Evolutionary conservation across 805 yeast species (phyloP).

Genomic region (Starmerella bombi): DNA sequence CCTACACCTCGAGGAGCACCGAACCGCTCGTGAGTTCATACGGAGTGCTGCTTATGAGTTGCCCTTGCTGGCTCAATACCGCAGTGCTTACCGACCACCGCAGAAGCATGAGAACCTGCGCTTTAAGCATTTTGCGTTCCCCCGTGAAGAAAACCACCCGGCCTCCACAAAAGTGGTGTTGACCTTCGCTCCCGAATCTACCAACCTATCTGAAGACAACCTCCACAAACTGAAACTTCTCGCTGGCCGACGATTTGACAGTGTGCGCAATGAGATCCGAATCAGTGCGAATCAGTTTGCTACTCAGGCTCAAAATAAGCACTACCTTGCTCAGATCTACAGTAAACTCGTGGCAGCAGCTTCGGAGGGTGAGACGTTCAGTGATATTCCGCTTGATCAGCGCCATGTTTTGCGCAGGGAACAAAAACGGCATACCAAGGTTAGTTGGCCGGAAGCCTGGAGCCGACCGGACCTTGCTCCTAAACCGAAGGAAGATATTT

Average conservation of each 20-base stretch:
- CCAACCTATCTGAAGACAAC: slow-evolving; percentile 37
- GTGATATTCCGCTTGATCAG: slow-evolving; percentile 69
- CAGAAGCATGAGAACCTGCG: slow-evolving; percentile 29
- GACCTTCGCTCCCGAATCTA: slow-evolving; percentile 34
- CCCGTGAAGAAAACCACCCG: slow-evolving; percentile 54
- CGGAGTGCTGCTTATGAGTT: slow-evolving; percentile 84
- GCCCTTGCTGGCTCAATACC: slow-evolving; percentile 67
- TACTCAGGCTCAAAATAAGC: slow-evolving; percentile 78
- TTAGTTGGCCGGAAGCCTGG: slow-evolving; percentile 71
- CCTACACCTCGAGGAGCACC: slow-evolving; percentile 52
- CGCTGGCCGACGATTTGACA: slow-evolving; percentile 66
- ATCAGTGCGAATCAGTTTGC: slow-evolving; percentile 53
- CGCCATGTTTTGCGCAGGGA: slow-evolving; percentile 40
- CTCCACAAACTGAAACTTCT: slow-evolving; percentile 65
- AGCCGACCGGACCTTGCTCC: slow-evolving; percentile 61
- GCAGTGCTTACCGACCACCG: slow-evolving; percentile 50
- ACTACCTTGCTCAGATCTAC: slow-evolving; percentile 52
- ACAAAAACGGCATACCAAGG: slow-evolving; percentile 30
- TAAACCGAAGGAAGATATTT: slow-evolving; percentile 27
- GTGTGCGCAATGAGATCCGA: slow-evolving; percentile 43
- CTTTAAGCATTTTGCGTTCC: slow-evolving; percentile 58
- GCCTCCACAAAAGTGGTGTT: slow-evolving; percentile 58
- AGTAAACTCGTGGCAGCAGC: slow-evolving; percentile 50
- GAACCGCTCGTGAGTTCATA: slow-evolving; percentile 63
- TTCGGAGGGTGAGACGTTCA: slow-evolving; percentile 49